A percentile compares a stretch with the other conserved stretches of the same genome.
Evolutionary conservation across 2,329 filamentous ascomycete species (phyloP).

Genomic region (Venturia oleaginea): DNA sequence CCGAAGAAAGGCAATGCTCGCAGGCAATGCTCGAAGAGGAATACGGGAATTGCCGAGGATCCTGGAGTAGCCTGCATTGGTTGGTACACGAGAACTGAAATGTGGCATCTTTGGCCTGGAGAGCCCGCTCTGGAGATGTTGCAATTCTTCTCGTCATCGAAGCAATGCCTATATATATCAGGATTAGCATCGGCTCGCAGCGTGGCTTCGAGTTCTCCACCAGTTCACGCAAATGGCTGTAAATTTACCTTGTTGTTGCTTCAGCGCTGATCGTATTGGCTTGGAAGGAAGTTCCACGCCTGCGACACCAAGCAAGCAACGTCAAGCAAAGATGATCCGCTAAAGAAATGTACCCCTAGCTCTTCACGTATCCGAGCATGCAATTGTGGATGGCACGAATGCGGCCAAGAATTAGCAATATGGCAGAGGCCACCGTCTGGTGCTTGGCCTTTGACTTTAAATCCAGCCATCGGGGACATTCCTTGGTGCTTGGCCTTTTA

Average conservation of each 20-base stretch:
- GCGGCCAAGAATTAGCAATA: neutral
- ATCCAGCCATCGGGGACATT: neutral
- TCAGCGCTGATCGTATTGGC: neutral
- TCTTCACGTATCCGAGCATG: neutral
- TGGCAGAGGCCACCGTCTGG: neutral
- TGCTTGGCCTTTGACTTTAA: neutral
- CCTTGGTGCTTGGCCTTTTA: neutral
- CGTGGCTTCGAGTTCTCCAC: neutral
- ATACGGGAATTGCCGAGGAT: neutral
- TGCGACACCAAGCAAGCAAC: slow-evolving; percentile 1
- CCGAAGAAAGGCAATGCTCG: neutral
- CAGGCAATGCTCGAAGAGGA: neutral
- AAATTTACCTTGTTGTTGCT: neutral
- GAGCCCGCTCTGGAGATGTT: neutral
- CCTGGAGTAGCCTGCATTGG: neutral
- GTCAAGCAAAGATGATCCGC: slow-evolving; percentile 1
- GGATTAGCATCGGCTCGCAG: neutral
- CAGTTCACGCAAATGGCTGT: neutral
- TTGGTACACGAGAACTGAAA: neutral
- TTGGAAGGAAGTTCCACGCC: neutral
- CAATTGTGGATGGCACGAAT: neutral
- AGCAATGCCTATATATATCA: neutral
- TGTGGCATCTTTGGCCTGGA: neutral
- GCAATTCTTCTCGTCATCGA: neutral
- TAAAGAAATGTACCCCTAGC: neutral